These are phyloP conservation scores for Coelastrella sp. DNA, from an alignment of 139 green algal genomes.

Conservation along the genomic window DNA sequence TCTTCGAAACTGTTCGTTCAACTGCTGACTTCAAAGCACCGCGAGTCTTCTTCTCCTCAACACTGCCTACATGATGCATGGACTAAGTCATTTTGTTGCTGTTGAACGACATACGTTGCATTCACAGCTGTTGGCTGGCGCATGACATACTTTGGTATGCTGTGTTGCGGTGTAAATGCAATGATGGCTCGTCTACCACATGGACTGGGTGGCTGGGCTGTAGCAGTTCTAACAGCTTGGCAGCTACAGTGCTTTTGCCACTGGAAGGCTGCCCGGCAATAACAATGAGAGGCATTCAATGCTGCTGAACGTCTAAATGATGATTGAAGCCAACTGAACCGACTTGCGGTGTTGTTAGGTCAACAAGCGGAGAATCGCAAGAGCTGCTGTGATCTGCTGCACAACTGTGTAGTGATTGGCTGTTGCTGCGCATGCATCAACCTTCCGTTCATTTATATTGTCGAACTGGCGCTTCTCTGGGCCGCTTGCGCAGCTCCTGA, in stretches of 20 bases:
- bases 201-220: conserved; percentile 53
- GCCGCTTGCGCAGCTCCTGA: no score
- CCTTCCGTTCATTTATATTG: no score
- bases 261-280: conserved; percentile 86
- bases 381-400: background rate
- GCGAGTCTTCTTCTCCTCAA: conserved; percentile 87
- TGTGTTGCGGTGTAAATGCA: conserved; percentile 76
- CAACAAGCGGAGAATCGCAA: background rate
- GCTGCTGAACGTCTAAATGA: background rate
- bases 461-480: no score
- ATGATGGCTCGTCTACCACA: conserved; percentile 80
- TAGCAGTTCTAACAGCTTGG: conserved; percentile 61
- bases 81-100: background rate
- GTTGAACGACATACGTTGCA: background rate
- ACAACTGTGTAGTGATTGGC: no score
- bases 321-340: background rate
- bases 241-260: conserved; percentile 81
- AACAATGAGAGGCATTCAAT: conserved; percentile 76
- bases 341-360: background rate
- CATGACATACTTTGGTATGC: conserved; percentile 73
- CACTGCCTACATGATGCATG: conserved; percentile 54
- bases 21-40: conserved; percentile 76
- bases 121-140: background rate
- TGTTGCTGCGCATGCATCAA: no score
- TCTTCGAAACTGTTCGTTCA: conserved; percentile 73